Percentiles rank a stretch among this genome's conserved stretches.
These are phyloP conservation scores for Tolypocladium guangdongense DNA, from an alignment of 2,329 filamentous ascomycete species.

Conservation along the genomic window DNA sequence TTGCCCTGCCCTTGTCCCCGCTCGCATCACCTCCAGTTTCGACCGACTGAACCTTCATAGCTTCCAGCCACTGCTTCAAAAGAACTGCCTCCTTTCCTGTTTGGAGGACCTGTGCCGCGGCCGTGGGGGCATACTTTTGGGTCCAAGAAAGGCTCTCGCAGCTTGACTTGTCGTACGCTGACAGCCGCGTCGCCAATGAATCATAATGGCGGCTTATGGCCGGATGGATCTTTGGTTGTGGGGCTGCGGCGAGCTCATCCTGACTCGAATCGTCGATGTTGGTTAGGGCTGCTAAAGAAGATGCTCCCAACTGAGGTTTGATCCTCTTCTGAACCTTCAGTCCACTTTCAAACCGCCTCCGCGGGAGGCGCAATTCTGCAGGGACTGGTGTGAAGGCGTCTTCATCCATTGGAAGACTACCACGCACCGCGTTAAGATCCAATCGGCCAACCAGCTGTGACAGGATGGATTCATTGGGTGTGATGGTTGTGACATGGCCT, in stretches of 20 bases:
- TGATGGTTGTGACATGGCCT: constrained; percentile 30
- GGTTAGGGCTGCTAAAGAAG: constrained; percentile 1
- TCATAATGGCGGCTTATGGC: constrained; percentile 49
- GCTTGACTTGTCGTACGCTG: constrained; percentile 67
- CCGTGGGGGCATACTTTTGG: constrained; percentile 72
- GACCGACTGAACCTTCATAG: constrained; percentile 65
- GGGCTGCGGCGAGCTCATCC: constrained; percentile 21
- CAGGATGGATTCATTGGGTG: constrained; percentile 32
- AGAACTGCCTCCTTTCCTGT: constrained; percentile 56
- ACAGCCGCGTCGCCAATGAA: constrained; percentile 50
- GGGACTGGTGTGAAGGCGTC: constrained; percentile 34
- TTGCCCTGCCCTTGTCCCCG: constrained; percentile 16
- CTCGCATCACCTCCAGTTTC: constrained; percentile 42
- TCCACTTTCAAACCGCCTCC: constrained; percentile 47
- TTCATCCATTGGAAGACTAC: constrained; percentile 16
- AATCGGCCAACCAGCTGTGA: constrained; percentile 13
- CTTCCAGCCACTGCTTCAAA: constrained; percentile 71
- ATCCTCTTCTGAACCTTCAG: constrained; percentile 39
- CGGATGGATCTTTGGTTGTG: constrained; percentile 34
- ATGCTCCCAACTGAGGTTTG: constrained; percentile 30
- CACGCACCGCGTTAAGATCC: constrained; percentile 15
- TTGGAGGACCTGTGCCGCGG: constrained; percentile 65
- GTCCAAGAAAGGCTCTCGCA: constrained; percentile 68
- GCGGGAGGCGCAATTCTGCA: constrained; percentile 40
- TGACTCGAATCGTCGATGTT: constrained; percentile 15